phyloP scores from a whole-genome alignment of 306 rosid genomes.

The Inga laurina region DNA sequence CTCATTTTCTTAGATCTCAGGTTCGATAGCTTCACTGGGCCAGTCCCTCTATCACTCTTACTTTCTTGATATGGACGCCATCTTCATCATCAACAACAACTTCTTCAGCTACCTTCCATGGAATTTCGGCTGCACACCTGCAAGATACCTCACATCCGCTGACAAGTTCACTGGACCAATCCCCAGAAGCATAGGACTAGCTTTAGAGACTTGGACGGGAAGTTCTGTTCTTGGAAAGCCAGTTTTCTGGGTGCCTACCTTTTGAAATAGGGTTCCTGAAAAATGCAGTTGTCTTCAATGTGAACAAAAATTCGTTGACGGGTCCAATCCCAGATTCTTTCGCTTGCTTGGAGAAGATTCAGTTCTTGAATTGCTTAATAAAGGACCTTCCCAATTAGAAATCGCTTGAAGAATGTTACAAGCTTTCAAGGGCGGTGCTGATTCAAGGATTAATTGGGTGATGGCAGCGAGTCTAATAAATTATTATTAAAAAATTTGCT shows the following conservation, averaged over 20 bases:
- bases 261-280: conserved; percentile 55
- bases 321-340: conserved; percentile 73
- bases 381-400: conserved; percentile 46
- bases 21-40: no score
- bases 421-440: conserved; percentile 18
- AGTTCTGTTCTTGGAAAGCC: conserved; percentile 58
- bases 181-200: conserved; percentile 41
- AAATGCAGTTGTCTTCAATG: conserved; percentile 50
- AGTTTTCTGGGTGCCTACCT: conserved; percentile 56
- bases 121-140: no score
- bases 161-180: no score
- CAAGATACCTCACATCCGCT: no score
- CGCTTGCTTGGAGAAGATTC: conserved; percentile 47
- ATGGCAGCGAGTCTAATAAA: no score
- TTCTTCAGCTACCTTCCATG: no score
- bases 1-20: no score
- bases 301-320: conserved; percentile 36
- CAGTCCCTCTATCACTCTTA: background rate
- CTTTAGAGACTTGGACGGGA: conserved; percentile 40
- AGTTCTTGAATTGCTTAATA: conserved; percentile 46
- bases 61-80: no score
- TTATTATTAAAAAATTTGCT: no score
- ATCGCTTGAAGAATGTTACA: conserved; percentile 8
- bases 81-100: no score
- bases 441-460: no score